phyloP scores from a whole-genome alignment of 2,329 filamentous ascomycete genomes.

The Pestalotiopsis sp. region DNA sequence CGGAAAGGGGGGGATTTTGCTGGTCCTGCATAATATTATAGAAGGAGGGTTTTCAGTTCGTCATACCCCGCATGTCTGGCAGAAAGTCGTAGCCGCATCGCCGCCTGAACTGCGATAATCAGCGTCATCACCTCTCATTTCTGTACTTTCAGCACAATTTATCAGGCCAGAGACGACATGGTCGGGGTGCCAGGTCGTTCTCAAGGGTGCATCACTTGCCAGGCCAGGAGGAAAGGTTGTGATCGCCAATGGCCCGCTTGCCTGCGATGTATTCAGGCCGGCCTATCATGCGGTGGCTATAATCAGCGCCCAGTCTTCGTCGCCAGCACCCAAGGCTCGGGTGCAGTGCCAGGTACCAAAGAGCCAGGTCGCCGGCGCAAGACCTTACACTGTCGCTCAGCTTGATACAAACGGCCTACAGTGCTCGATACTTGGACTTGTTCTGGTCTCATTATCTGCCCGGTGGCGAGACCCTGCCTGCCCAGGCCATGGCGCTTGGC shows the following conservation, averaged over 20 bases:
- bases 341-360: background rate
- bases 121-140: background rate
- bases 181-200: slow-evolving; percentile 1
- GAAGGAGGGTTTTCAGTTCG: too few species aligned
- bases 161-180: background rate
- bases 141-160: background rate
- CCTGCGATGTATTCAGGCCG: background rate
- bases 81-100: too few species aligned
- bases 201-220: background rate
- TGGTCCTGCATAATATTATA: too few species aligned
- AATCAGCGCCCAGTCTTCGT: background rate
- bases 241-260: background rate
- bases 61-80: too few species aligned
- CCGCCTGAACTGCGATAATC: background rate
- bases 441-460: slow-evolving; percentile 1
- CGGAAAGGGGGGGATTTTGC: too few species aligned
- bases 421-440: background rate
- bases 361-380: background rate
- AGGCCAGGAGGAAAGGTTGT: background rate
- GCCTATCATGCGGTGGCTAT: background rate
- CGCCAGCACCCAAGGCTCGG: background rate
- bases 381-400: background rate
- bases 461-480: background rate
- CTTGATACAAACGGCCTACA: slow-evolving; percentile 1
- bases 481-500: background rate